Percentiles rank a stretch among this genome's conserved stretches.
These are phyloP conservation scores for Pelargonium citronellum DNA, from an alignment of 441 rosid species.

Conservation along the genomic window DNA sequence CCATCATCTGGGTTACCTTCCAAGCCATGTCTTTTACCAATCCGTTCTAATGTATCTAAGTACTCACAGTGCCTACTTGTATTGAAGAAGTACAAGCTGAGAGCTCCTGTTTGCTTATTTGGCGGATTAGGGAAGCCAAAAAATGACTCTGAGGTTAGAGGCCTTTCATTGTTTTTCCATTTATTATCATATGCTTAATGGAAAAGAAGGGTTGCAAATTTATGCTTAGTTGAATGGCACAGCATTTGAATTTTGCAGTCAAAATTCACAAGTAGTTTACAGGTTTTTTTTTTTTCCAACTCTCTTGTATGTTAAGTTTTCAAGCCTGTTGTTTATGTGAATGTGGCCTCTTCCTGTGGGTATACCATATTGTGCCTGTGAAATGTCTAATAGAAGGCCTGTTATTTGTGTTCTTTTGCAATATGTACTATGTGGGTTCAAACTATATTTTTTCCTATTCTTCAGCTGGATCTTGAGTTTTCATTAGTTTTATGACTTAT, in stretches of 20 bases:
- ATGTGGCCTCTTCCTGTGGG: too few relatives aligned
- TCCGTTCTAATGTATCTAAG: neutral
- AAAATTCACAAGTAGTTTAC: too few relatives aligned
- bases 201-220: neutral
- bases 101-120: constrained; percentile 1
- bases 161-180: neutral
- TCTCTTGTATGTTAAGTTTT: too few relatives aligned
- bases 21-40: neutral
- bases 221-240: neutral
- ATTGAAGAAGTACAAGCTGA: neutral
- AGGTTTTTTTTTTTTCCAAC: too few relatives aligned
- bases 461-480: neutral
- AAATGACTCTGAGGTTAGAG: neutral
- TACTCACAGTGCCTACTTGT: neutral
- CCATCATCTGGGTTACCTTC: neutral
- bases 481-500: neutral
- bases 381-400: too few relatives aligned
- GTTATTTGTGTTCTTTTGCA: neutral
- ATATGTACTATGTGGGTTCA: neutral
- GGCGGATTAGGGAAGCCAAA: neutral
- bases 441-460: neutral
- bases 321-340: too few relatives aligned
- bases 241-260: neutral
- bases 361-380: too few relatives aligned
- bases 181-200: neutral